Conservation (phyloP, 2,329 filamentous ascomycete species). For the Verticillium klebahnii region DNA sequence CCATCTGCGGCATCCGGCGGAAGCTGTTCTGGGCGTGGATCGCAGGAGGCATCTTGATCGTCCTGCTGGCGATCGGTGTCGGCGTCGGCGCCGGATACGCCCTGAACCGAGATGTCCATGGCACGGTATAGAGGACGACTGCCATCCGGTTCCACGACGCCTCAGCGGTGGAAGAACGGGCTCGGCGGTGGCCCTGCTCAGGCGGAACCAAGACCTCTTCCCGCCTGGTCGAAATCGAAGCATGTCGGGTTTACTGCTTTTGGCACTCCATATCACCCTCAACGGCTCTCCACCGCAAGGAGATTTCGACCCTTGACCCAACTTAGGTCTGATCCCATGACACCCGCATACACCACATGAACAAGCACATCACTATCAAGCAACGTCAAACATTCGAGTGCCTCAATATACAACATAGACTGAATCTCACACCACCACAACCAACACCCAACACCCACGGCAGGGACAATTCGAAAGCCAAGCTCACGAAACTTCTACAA, state of each 20-base stretch:
- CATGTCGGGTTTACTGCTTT: no score
- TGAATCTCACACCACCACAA: neutral
- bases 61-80: conserved; percentile 1
- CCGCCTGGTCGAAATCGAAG: no score
- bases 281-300: no score
- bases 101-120: neutral
- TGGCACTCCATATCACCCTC: no score
- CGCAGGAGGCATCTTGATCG: neutral
- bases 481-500: neutral
- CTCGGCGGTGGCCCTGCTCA: neutral
- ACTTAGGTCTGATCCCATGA: no score
- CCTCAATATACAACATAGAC: neutral
- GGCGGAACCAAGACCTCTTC: no score
- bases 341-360: no score
- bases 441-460: neutral
- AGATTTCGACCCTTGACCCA: no score
- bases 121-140: neutral
- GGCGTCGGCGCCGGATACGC: conserved; percentile 3
- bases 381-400: no score
- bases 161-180: neutral
- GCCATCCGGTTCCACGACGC: neutral
- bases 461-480: neutral
- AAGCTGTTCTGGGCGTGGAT: conserved; percentile 3
- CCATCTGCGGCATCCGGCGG: conserved; percentile 3
- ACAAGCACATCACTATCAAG: no score